Evolutionary conservation across 2,329 filamentous ascomycete genomes (phyloP).

Genomic region (Fusarium multiceps): DNA sequence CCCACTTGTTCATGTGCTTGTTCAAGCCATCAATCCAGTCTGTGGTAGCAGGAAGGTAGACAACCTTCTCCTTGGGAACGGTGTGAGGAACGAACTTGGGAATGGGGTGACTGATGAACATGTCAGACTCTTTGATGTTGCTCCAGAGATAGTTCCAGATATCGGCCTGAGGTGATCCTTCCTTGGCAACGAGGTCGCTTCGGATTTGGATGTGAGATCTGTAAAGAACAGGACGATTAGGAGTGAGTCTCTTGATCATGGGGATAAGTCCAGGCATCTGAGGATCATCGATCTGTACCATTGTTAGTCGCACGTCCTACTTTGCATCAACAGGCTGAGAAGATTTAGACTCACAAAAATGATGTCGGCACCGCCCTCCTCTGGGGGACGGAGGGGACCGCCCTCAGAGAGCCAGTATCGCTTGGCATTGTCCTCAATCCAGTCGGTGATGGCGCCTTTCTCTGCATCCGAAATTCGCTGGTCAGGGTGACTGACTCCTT

Average conservation of each 20-base stretch:
- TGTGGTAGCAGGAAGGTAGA: slow-evolving; percentile 82
- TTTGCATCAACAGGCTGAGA: too few species aligned
- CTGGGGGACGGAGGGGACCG: slow-evolving; percentile 72
- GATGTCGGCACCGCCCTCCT: slow-evolving; percentile 79
- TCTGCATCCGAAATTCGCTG: slow-evolving; percentile 73
- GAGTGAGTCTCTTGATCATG: slow-evolving; percentile 76
- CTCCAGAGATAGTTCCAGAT: slow-evolving; percentile 82
- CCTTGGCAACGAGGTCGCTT: slow-evolving; percentile 73
- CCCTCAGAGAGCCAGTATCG: slow-evolving; percentile 78
- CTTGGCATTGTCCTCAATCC: slow-evolving; percentile 78
- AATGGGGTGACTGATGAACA: slow-evolving; percentile 87
- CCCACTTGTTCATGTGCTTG: slow-evolving; percentile 77
- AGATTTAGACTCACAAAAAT: slow-evolving; percentile 67
- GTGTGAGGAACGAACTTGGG: slow-evolving; percentile 77
- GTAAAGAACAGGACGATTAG: slow-evolving; percentile 81
- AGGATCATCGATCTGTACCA: slow-evolving; percentile 75
- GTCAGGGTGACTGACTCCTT: slow-evolving; percentile 76
- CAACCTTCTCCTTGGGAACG: slow-evolving; percentile 74
- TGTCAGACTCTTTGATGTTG: slow-evolving; percentile 75
- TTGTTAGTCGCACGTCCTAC: slow-evolving; percentile 1
- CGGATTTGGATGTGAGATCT: slow-evolving; percentile 87
- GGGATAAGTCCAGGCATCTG: slow-evolving; percentile 86
- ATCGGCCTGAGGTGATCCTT: slow-evolving; percentile 75
- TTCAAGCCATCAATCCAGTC: slow-evolving; percentile 88
- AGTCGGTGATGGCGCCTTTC: slow-evolving; percentile 71